Percentiles rank a stretch among this genome's conserved stretches.
Evolutionary conservation across 129 eudicot genomes (phyloP).

Genomic region (Logfia minima): DNA sequence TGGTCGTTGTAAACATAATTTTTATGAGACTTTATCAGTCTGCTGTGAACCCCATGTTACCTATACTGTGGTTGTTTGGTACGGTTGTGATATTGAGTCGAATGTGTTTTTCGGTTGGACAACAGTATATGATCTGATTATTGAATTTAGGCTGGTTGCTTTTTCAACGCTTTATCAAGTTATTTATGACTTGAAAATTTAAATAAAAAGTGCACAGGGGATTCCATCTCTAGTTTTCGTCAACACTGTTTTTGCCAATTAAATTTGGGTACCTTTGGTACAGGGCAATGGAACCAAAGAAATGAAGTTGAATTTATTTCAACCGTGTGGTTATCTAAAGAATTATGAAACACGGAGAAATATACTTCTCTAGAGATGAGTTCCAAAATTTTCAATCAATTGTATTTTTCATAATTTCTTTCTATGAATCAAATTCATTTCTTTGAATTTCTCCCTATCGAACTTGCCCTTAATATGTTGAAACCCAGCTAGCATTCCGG

Average conservation of each 20-base stretch:
- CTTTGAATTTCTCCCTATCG: background rate
- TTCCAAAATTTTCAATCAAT: too few species aligned
- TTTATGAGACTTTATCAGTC: background rate
- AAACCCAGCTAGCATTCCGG: background rate
- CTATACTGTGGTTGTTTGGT: background rate
- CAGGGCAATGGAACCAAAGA: background rate
- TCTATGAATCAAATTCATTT: background rate
- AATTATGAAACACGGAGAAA: too few species aligned
- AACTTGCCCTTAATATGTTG: background rate
- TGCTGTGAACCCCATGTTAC: slow-evolving; percentile 5
- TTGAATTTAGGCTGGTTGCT: background rate
- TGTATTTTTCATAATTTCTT: background rate
- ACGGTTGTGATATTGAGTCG: background rate
- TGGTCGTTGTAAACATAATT: background rate
- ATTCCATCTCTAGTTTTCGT: background rate
- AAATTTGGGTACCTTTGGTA: background rate
- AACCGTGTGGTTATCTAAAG: too few species aligned
- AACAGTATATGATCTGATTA: too few species aligned
- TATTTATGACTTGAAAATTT: background rate
- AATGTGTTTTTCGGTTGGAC: too few species aligned
- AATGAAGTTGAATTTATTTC: background rate
- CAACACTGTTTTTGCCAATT: background rate
- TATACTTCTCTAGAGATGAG: too few species aligned
- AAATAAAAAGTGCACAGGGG: background rate
- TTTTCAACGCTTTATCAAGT: background rate